Evolutionary conservation across 2,329 filamentous ascomycete genomes (phyloP).

Genomic region (Stachybotrys elegans): DNA sequence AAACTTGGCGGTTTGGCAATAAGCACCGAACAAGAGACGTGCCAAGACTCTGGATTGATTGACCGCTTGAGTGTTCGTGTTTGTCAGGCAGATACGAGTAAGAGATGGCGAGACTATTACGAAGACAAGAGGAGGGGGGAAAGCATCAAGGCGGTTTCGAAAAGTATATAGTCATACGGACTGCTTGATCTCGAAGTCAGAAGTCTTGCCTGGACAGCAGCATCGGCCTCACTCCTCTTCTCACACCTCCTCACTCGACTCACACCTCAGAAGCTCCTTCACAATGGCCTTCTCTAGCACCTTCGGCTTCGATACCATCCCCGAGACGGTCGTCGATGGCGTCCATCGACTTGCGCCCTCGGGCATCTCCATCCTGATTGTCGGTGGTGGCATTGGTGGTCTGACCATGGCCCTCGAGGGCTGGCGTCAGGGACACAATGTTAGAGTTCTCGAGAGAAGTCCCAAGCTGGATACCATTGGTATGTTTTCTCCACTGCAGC

Average conservation of each 20-base stretch:
- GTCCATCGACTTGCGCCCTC: constrained; percentile 1
- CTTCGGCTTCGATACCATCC: background rate
- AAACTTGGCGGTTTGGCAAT: too few species aligned
- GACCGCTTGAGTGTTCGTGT: too few species aligned
- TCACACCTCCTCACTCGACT: background rate
- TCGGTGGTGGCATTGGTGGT: constrained; percentile 9
- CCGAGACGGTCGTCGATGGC: background rate
- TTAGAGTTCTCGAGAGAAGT: constrained; percentile 10
- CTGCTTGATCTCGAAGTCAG: background rate
- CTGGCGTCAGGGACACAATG: constrained; percentile 12
- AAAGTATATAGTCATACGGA: too few species aligned
- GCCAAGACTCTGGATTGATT: background rate
- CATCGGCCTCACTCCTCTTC: background rate
- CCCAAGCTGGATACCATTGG: constrained; percentile 2
- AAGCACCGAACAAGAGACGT: background rate
- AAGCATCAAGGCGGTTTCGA: too few species aligned
- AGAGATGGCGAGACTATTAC: too few species aligned
- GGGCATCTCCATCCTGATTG: constrained; percentile 9
- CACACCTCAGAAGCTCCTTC: background rate
- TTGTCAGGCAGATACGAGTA: too few species aligned
- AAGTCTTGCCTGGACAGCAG: too few species aligned
- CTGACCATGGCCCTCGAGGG: constrained; percentile 10
- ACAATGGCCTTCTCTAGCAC: background rate
- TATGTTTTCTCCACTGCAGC: background rate
- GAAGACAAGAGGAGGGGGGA: too few species aligned